These are phyloP conservation scores for Oidiodendron maius DNA, from an alignment of 495 filamentous ascomycete genomes.

Conservation along the genomic window DNA sequence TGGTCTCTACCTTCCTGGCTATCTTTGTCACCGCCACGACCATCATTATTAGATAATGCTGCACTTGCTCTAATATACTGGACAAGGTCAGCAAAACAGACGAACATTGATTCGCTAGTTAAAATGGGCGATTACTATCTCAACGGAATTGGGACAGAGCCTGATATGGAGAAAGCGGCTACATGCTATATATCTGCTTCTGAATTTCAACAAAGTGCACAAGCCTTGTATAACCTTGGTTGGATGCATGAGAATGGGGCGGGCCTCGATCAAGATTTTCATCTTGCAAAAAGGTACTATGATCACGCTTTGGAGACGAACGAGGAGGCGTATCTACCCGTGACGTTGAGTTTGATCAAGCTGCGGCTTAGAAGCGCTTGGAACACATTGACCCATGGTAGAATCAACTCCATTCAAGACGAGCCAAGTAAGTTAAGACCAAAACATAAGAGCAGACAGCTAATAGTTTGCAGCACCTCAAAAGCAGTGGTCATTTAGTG, in stretches of 20 bases:
- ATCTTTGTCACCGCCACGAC: slow-evolving; percentile 29
- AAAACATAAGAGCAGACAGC: slow-evolving; percentile 5
- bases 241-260: slow-evolving; percentile 99
- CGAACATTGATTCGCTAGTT: slow-evolving; percentile 87
- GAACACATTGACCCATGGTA: slow-evolving; percentile 87
- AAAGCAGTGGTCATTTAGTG: slow-evolving; percentile 67
- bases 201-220: slow-evolving; percentile 83
- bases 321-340: slow-evolving; percentile 89
- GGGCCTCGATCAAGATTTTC: slow-evolving; percentile 90
- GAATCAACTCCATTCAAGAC: slow-evolving; percentile 83
- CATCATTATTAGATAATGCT: slow-evolving; percentile 59
- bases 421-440: slow-evolving; percentile 62
- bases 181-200: slow-evolving; percentile 89
- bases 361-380: slow-evolving; percentile 79
- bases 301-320: slow-evolving; percentile 89
- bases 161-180: slow-evolving; percentile 81
- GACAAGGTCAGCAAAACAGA: slow-evolving; percentile 91
- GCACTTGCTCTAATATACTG: slow-evolving; percentile 85
- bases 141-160: slow-evolving; percentile 63
- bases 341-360: slow-evolving; percentile 82
- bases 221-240: slow-evolving; percentile 94
- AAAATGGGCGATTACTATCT: slow-evolving; percentile 99
- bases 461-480: slow-evolving; percentile 44
- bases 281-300: slow-evolving; percentile 94
- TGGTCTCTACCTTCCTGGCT: slow-evolving; percentile 45